Percentiles rank a stretch among this genome's conserved stretches.
Evolutionary conservation across 345 rosid genomes (phyloP).

Genomic region (Sonneratia alba): DNA sequence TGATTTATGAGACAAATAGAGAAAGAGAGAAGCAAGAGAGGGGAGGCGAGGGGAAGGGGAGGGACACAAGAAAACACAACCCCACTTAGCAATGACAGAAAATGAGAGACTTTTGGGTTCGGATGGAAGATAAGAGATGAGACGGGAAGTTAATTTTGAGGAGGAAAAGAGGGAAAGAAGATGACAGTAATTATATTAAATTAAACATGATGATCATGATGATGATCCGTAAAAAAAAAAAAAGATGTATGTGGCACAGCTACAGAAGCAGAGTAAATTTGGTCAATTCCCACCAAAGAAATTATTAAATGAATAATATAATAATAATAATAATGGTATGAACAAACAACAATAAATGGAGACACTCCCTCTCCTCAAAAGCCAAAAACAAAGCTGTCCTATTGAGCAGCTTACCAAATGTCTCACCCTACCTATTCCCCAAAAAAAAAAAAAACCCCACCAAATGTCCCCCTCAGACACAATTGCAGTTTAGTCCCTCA

Average conservation of each 20-base stretch:
- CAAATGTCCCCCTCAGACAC: neutral
- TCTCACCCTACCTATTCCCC: neutral
- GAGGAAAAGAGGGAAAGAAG: neutral
- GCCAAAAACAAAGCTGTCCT: neutral
- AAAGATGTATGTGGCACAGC: neutral
- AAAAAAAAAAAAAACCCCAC: neutral
- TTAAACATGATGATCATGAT: neutral
- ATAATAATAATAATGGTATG: neutral
- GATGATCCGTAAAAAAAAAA: neutral
- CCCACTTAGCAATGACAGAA: constrained; percentile 3
- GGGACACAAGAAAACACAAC: neutral
- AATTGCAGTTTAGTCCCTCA: neutral
- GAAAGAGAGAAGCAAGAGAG: neutral
- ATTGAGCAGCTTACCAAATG: constrained; percentile 7
- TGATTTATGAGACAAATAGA: neutral
- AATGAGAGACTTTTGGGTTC: neutral
- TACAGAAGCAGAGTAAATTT: neutral
- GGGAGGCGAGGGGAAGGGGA: neutral
- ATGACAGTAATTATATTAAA: neutral
- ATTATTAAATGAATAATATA: neutral
- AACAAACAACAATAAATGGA: neutral
- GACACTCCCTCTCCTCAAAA: neutral
- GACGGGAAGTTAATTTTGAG: neutral
- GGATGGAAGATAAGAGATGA: neutral
- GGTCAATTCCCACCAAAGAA: constrained; percentile 1